These are phyloP conservation scores for Colletotrichum incanum DNA, from an alignment of 2,329 filamentous ascomycete genomes.

Conservation along the genomic window DNA sequence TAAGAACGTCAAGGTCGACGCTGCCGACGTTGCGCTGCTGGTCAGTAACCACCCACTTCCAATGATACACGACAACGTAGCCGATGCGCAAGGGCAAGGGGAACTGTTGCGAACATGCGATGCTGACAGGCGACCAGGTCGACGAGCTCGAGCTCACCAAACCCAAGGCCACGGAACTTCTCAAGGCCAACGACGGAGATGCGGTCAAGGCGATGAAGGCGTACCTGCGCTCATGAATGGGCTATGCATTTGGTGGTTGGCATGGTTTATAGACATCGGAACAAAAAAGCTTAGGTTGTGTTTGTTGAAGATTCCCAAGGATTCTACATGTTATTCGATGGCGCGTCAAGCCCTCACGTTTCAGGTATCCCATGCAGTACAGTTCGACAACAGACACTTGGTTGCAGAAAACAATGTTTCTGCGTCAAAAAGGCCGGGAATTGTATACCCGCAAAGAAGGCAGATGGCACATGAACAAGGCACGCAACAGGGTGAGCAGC, in stretches of 20 bases:
- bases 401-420: not conserved
- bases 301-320: slow-evolving; percentile 17
- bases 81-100: not conserved
- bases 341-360: slow-evolving; percentile 10
- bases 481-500: no score
- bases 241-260: not conserved
- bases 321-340: slow-evolving; percentile 28
- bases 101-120: not conserved
- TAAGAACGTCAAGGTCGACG: slow-evolving; percentile 81
- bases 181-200: slow-evolving; percentile 81
- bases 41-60: slow-evolving; percentile 59
- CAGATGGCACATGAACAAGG: no score
- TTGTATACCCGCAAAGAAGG: no score
- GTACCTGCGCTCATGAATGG: slow-evolving; percentile 55
- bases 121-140: slow-evolving; percentile 60
- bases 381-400: not conserved
- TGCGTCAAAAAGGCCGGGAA: no score
- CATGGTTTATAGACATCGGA: slow-evolving; percentile 17
- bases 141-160: slow-evolving; percentile 82
- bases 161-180: slow-evolving; percentile 80
- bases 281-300: slow-evolving; percentile 7
- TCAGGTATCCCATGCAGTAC: not conserved
- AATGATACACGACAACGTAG: not conserved
- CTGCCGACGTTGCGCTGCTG: slow-evolving; percentile 78
- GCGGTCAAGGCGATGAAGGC: slow-evolving; percentile 77